Base-by-base conservation (phyloP, 257 asterid genomes). In the Primulina tabacum region DNA sequence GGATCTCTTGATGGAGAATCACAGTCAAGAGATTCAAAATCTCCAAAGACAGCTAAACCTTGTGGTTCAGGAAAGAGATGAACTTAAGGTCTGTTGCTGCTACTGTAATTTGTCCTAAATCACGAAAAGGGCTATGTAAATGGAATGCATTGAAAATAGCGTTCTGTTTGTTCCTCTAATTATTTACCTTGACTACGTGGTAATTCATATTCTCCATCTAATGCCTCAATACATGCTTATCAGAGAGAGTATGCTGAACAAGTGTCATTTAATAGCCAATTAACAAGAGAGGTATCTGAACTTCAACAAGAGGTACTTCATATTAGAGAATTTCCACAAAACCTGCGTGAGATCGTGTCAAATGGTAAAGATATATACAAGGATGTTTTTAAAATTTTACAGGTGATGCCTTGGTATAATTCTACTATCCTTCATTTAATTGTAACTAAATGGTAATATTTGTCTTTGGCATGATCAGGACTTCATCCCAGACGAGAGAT, bases 11-110 rank as follows among this genome's bases (percentile, higher is more conserved):
- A 50, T 66, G 78, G 92, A 85, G 73, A 86, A 77, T 78, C 35
- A 58, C 81, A 85, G 72, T 72, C 85, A 74, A 81, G 96, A 94
- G 85, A 74, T 81, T 21, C 80, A 87, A 78, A 82, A 78, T 79
- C 85, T 94, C 65, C 92, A 50, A 8, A 82, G 78, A 61, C 95
- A 89, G 80, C 76, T 94, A 62, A 78, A 85, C 72, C 70, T 80
- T 65, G 78, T 88, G 52, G 79, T 59, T 1, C 88, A 89, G 75
- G 99, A 91, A 81, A 89, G 97, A 76, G 93, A 94, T 76, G 85
- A 80, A 60, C 81, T 89, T 71, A 84, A 85, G 99, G 99, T 89
- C 70, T 67, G 90, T 62, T 67, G 56, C 61, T 67, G 40, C 29
- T 35, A 57, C 20, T 6, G 6, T 68, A 57, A 61, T 34, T 33